Evolutionary conservation across 768 basidiomycete species (phyloP), one percentile per base, ranked within the genome.

Genomic region (Pisolithus orientalis): DNA sequence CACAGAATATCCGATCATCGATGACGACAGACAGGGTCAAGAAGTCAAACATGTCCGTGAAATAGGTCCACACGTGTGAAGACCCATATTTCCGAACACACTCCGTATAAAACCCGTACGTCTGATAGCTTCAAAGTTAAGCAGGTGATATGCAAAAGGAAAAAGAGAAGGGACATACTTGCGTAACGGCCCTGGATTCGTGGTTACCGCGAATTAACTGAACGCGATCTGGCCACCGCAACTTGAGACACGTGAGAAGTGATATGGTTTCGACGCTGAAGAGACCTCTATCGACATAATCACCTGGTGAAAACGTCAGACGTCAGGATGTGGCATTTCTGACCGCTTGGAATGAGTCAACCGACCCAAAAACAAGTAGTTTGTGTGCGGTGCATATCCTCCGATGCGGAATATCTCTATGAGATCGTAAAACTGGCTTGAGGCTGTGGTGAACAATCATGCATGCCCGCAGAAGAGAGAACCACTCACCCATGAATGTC

Each of bases 1-100:
- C 95, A 62, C 96, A 99, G 69, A 99, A 97, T 78, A 99, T 97
- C 63, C 85, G 86, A 74, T 99, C 94, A 72, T 99, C 96, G 61
- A 99, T 97, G 56, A 99, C 96, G 52, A 95, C 94, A 32, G 91
- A 94, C 52, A 99, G 76, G 10, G 96, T 98, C 59, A 99, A 72
- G 74, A 94, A 99, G 75, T 99, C 96, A 70, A 99, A 99, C 95
- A 99, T 96, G 72, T 99, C 96, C 54, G 96, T 99, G 64, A 99
- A 98, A 70, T 98, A 97, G 27, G 92, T 94, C 96, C 96, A 99
- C 32, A 97, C 95, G 61, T 89, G 87, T 31, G 94, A 85, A 2
- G 90, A 87, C 50, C 94, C 94, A 62, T 99, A 99, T 72, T 99
- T 99, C 39, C 94, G 81, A 21, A 95, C 85, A 64, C 96, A 98